A percentile compares a stretch with the other conserved stretches of the same genome.
Evolutionary conservation across 495 filamentous ascomycete species (phyloP).

Genomic region (Penicillium steckii): DNA sequence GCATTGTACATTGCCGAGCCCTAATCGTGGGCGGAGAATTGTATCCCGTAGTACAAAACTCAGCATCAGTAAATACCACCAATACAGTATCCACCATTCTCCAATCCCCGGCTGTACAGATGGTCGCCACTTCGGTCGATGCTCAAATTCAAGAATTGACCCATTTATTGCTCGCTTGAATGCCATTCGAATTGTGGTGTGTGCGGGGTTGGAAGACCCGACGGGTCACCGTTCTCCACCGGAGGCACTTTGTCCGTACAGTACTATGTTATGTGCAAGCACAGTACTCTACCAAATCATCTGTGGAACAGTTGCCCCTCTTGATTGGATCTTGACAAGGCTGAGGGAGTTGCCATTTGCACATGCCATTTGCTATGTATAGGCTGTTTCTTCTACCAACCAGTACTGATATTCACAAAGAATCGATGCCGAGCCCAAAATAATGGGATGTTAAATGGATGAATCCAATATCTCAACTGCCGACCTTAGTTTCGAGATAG

Average conservation of each 20-base stretch:
- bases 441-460: too few species aligned
- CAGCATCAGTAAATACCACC: too few species aligned
- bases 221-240: not conserved
- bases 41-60: too few species aligned
- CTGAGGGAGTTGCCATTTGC: not conserved
- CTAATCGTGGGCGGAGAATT: not conserved
- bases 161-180: too few species aligned
- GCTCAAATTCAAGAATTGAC: too few species aligned
- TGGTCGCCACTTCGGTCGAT: not conserved
- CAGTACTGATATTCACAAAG: not conserved
- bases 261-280: too few species aligned
- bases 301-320: not conserved
- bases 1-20: not conserved
- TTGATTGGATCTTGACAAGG: not conserved
- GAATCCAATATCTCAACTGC: not conserved
- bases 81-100: too few species aligned
- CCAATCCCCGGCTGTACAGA: too few species aligned
- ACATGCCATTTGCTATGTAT: not conserved
- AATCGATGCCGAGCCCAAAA: not conserved
- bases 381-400: not conserved
- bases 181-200: not conserved
- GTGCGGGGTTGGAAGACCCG: not conserved
- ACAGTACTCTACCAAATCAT: too few species aligned
- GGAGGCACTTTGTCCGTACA: too few species aligned
- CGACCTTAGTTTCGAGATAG: not conserved